Evolutionary conservation across 2,329 filamentous ascomycete genomes (phyloP).

Genomic region (Ophiocordyceps camponoti-saundersi): DNA sequence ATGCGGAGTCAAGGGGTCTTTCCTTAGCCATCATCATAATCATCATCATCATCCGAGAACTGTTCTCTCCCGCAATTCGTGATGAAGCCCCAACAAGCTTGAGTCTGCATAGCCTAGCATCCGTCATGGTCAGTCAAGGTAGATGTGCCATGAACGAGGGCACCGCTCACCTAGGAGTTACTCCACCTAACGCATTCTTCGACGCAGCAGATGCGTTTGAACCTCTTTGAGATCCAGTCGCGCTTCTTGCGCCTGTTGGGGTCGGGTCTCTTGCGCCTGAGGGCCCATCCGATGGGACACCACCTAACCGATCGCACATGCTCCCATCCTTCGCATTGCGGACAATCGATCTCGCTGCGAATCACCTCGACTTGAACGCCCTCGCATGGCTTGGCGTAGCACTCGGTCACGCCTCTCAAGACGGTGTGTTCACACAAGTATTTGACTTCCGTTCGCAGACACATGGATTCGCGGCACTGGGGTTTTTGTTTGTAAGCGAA

Average conservation of each 20-base stretch:
- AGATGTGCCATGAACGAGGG: too few relatives aligned
- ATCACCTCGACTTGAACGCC: slow-evolving; percentile 14
- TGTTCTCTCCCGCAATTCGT: not conserved
- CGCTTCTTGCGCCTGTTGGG: not conserved
- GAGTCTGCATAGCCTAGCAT: too few relatives aligned
- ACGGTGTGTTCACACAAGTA: slow-evolving; percentile 19
- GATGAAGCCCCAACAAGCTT: not conserved
- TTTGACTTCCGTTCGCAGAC: slow-evolving; percentile 14
- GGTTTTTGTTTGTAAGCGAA: not conserved
- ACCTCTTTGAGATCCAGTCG: too few relatives aligned
- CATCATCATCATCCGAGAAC: not conserved
- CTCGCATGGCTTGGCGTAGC: slow-evolving; percentile 14
- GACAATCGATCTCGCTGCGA: slow-evolving; percentile 14
- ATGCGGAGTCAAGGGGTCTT: not conserved
- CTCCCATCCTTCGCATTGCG: slow-evolving; percentile 15
- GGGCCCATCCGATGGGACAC: slow-evolving; percentile 16
- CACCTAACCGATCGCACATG: slow-evolving; percentile 16
- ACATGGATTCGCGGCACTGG: slow-evolving; percentile 10
- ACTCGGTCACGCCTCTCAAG: slow-evolving; percentile 17
- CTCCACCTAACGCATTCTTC: slow-evolving; percentile 7
- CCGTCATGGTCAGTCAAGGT: too few relatives aligned
- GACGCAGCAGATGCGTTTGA: slow-evolving; percentile 5
- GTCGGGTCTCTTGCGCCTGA: not conserved
- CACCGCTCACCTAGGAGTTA: not conserved
- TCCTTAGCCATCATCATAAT: not conserved